These are phyloP conservation scores for Aspergillus tamarii DNA, from an alignment of 2,329 filamentous ascomycete genomes.

Conservation along the genomic window DNA sequence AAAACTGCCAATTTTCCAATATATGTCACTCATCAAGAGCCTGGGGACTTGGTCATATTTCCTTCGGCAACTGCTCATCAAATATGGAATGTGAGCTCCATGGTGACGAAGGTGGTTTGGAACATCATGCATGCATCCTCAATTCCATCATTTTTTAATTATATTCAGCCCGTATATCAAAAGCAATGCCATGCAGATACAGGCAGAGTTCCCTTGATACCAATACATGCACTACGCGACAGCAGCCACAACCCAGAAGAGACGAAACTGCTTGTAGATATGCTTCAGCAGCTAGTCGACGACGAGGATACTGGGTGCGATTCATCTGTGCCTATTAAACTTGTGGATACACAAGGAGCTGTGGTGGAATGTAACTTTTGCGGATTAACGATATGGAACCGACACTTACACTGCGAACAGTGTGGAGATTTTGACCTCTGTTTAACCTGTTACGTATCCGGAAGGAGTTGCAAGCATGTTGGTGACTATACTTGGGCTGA, in stretches of 20 bases:
- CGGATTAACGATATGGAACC: conserved; percentile 43
- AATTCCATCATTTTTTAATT: conserved; percentile 36
- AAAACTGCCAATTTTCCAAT: conserved; percentile 39
- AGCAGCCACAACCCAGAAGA: conserved; percentile 22
- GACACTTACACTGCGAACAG: conserved; percentile 40
- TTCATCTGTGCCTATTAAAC: conserved; percentile 26
- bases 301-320: conserved; percentile 34
- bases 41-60: conserved; percentile 40
- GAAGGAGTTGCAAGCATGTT: conserved; percentile 39
- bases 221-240: conserved; percentile 27
- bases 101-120: conserved; percentile 42
- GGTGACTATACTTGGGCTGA: conserved; percentile 38
- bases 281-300: conserved; percentile 36
- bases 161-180: conserved; percentile 41
- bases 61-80: conserved; percentile 42
- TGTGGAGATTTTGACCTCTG: conserved; percentile 43
- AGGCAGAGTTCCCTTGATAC: conserved; percentile 32
- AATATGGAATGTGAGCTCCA: conserved; percentile 38
- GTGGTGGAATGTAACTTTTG: conserved; percentile 43
- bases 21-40: conserved; percentile 38
- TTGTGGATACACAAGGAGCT: conserved; percentile 33
- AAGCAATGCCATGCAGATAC: conserved; percentile 38
- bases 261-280: conserved; percentile 29
- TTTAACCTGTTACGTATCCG: conserved; percentile 39
- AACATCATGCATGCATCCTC: conserved; percentile 41